Base-by-base conservation (phyloP, 495 filamentous ascomycete genomes). In the Hapsidospora chrysogenum region DNA sequence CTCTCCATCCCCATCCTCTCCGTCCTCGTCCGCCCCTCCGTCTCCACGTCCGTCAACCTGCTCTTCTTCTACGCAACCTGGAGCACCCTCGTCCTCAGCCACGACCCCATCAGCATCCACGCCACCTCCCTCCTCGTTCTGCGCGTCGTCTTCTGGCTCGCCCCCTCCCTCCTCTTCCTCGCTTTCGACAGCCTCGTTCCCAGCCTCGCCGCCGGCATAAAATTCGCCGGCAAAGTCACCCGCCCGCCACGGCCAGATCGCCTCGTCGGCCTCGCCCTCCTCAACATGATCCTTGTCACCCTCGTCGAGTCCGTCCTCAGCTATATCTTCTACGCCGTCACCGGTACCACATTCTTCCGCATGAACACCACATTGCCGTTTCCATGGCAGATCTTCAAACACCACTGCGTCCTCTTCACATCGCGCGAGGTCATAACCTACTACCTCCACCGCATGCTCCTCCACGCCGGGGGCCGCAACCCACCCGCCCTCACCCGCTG, bases 31-130 rank as follows among this genome's bases (percentile, higher is more conserved):
- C 50, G 60, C 14, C 58, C 62, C 5, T 70, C 70, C 8, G 85
- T 76, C 56, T 76, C 74, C 30, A 85, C 84, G 2, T 82, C 72
- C 9, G 59, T 93, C 38, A 94, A 92, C 49, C 48, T 92, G 13
- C 50, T 92, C 31, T 87, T 92, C 58, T 93, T 95, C 58, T 87
- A 84, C 52, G 72, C 76, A 53, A 87, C 81, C 51, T 94, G 86
- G 86, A 72, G 72, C 6, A 87, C 83, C 0, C 66, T 95, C 8
- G 70, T 89, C 2, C 58, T 85, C 13, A 79, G 77, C 22, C 79
- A 92, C 43, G 57, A 74, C 0, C 76, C 81, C 0, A 59, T 89
- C 22, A 72, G 72, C 37, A 72, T 95, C 40, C 84, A 93, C 52
- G 43, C 92, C 2, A 50, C 78, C 20, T 80, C 74, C 21, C 79